These are phyloP conservation scores for Gamsiella multidivaricata DNA, from an alignment of 192 early-diverging fungal genomes.

Conservation along the genomic window DNA sequence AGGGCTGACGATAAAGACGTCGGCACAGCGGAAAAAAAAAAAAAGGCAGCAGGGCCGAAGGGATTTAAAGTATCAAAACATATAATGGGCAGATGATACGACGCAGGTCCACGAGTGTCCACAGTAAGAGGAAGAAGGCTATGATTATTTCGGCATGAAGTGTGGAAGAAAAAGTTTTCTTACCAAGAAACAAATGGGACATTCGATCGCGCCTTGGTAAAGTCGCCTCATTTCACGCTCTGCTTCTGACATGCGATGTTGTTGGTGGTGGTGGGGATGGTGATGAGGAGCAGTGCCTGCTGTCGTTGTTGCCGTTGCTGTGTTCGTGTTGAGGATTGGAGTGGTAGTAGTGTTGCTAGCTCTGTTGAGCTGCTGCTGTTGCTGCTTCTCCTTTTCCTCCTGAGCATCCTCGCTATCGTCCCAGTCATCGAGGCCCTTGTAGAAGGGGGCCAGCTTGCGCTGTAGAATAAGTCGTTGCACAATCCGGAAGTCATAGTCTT, in stretches of 20 bases:
- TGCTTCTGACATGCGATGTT: slow-evolving; percentile 10
- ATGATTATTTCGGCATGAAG: too few relatives aligned
- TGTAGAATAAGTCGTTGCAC: slow-evolving; percentile 80
- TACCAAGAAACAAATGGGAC: slow-evolving; percentile 95
- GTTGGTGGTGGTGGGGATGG: slow-evolving; percentile 2
- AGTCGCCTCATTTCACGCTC: slow-evolving; percentile 54
- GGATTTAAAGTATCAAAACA: too few relatives aligned
- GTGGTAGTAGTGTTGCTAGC: not conserved
- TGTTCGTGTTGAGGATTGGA: not conserved
- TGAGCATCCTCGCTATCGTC: slow-evolving; percentile 58
- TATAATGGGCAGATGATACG: too few relatives aligned
- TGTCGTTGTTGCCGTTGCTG: slow-evolving; percentile 22
- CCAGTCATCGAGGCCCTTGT: slow-evolving; percentile 79
- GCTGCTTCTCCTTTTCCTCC: slow-evolving; percentile 50
- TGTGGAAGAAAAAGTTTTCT: too few relatives aligned
- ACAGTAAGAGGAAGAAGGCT: too few relatives aligned
- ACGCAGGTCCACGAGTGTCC: too few relatives aligned
- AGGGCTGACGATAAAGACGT: too few relatives aligned
- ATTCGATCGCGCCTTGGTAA: slow-evolving; percentile 81
- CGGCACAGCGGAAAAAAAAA: too few relatives aligned
- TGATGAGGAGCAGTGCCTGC: not conserved
- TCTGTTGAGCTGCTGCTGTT: slow-evolving; percentile 13
- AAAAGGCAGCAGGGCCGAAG: too few relatives aligned
- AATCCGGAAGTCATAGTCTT: slow-evolving; percentile 81
- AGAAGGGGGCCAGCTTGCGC: slow-evolving; percentile 87